Percentiles rank a stretch among this genome's conserved stretches.
Conservation (phyloP, 768 basidiomycete genomes). For the Favolaschia claudopus region DNA sequence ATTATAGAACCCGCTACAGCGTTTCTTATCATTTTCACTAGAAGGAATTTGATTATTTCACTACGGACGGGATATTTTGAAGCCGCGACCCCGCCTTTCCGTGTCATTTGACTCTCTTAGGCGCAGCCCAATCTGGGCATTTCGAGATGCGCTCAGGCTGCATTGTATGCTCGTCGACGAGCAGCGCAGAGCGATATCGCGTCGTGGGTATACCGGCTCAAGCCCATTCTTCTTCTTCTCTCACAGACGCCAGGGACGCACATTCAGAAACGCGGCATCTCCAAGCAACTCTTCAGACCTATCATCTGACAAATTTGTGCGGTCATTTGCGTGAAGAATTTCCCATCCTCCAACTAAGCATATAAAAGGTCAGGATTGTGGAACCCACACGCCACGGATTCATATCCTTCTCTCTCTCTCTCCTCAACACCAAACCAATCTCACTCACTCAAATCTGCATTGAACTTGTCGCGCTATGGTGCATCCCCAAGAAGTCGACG, state of each 20-base stretch:
- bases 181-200: background rate
- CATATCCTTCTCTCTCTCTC: slow-evolving; percentile 4
- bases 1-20: slow-evolving; percentile 19
- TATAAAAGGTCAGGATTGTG: slow-evolving; percentile 14
- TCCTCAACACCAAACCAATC: background rate
- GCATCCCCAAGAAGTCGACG: slow-evolving; percentile 76
- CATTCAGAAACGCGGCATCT: slow-evolving; percentile 7
- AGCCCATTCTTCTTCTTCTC: slow-evolving; percentile 12
- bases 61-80: slow-evolving; percentile 8
- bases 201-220: slow-evolving; percentile 20
- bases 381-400: slow-evolving; percentile 15
- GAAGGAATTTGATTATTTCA: slow-evolving; percentile 9
- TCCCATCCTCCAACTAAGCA: slow-evolving; percentile 16
- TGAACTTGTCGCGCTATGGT: slow-evolving; percentile 39
- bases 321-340: slow-evolving; percentile 19
- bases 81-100: background rate
- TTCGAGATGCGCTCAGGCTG: background rate
- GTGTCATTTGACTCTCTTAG: slow-evolving; percentile 1
- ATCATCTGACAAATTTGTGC: slow-evolving; percentile 25
- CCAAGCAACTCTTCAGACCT: slow-evolving; percentile 13
- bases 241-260: slow-evolving; percentile 16
- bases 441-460: background rate
- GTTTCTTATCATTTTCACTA: slow-evolving; percentile 1
- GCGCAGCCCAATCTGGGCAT: background rate
- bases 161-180: background rate